Conservation (phyloP, 805 yeast species). For the Torulaspora indica region DNA sequence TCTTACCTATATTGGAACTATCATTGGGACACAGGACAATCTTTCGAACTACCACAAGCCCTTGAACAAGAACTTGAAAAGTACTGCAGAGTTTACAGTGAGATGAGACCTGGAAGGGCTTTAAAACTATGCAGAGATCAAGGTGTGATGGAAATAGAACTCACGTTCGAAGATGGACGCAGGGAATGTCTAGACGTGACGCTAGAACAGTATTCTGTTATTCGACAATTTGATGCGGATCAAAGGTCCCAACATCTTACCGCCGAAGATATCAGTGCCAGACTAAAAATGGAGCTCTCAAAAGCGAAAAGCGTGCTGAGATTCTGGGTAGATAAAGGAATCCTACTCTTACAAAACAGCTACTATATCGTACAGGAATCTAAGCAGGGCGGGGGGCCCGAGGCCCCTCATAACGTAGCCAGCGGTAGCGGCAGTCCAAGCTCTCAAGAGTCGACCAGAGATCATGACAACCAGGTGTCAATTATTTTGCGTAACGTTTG, state of each 20-base stretch:
- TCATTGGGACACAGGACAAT: constrained; percentile 16
- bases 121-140: constrained; percentile 52
- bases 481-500: constrained; percentile 29
- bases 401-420: neutral
- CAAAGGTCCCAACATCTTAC: constrained; percentile 23
- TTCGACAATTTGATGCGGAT: constrained; percentile 41
- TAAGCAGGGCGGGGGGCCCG: neutral
- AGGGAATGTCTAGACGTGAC: constrained; percentile 45
- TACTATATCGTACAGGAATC: constrained; percentile 5
- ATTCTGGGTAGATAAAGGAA: constrained; percentile 63
- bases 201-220: constrained; percentile 66
- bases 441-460: neutral
- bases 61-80: constrained; percentile 41
- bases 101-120: constrained; percentile 51
- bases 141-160: constrained; percentile 58
- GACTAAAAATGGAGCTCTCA: constrained; percentile 42
- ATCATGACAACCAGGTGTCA: neutral
- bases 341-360: constrained; percentile 42
- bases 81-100: constrained; percentile 44
- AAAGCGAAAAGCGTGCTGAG: constrained; percentile 39
- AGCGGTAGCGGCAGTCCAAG: neutral
- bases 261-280: constrained; percentile 33
- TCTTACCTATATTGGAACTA: constrained; percentile 82
- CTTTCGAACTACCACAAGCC: constrained; percentile 46
- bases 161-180: constrained; percentile 49